Conservation (phyloP, 2,329 filamentous ascomycete genomes). For the Fusarium penzigii region DNA sequence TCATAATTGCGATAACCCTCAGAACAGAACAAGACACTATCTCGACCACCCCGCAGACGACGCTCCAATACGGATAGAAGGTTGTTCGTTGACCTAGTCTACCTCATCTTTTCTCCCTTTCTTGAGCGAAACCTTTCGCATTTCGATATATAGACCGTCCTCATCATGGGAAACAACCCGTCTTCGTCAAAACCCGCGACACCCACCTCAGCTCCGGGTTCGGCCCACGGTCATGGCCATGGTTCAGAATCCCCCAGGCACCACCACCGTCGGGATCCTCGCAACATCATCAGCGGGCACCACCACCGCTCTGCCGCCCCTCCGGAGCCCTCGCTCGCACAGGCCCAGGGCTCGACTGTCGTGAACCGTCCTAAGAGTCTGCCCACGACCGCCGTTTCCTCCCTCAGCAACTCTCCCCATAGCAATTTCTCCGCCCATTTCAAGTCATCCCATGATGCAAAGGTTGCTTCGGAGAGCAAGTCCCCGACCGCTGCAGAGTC, state of each 20-base stretch:
- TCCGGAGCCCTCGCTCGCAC: slow-evolving; percentile 62
- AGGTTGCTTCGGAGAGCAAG: slow-evolving; percentile 11
- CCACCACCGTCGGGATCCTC: slow-evolving; percentile 37
- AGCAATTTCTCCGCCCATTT: slow-evolving; percentile 35
- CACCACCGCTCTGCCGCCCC: slow-evolving; percentile 58
- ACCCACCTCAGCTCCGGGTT: slow-evolving; percentile 31
- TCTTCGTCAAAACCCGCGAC: slow-evolving; percentile 40
- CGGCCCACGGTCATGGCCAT: slow-evolving; percentile 23
- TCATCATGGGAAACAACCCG: slow-evolving; percentile 41
- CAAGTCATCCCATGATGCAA: slow-evolving; percentile 24
- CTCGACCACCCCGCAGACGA: neutral
- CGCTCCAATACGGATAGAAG: neutral
- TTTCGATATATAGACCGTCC: slow-evolving; percentile 2
- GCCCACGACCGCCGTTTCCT: slow-evolving; percentile 51
- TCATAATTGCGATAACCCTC: slow-evolving; percentile 20
- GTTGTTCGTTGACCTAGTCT: neutral
- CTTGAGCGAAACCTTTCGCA: neutral
- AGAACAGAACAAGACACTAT: neutral
- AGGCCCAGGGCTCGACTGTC: slow-evolving; percentile 58
- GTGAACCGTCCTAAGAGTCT: slow-evolving; percentile 48
- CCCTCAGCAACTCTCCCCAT: slow-evolving; percentile 49
- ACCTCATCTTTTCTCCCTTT: neutral
- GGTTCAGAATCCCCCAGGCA: slow-evolving; percentile 32
- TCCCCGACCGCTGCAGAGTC: slow-evolving; percentile 7
- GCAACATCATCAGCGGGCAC: slow-evolving; percentile 57